Evolutionary conservation across 2,329 filamentous ascomycete species (phyloP), one percentile per base, ranked within the genome.

Genomic region (Fusarium equiseti): DNA sequence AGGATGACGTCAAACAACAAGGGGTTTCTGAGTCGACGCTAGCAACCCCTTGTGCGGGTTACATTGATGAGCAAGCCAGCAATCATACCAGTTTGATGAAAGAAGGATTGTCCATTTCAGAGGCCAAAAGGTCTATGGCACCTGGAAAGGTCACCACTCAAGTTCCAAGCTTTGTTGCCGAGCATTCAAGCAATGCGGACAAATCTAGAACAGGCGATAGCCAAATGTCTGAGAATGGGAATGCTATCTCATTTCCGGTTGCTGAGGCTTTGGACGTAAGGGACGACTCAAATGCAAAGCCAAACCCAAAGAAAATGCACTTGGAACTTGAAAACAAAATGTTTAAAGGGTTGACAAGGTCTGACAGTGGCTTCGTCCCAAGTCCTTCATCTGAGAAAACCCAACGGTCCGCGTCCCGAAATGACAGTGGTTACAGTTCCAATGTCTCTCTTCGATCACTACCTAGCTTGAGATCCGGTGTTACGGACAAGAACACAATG

Each of bases 381-480:
- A 85, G 82, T 56, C 83, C 83, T 7, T 80, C 80, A 2, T 83
- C 82, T 6, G 81, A 83, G 52, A 77, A 71, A 16, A 81, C 82
- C 2, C 79, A 79, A 18, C 84, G 82, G 58, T 77, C 84, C 8
- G 78, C 88, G n/a, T 83, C 84, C 32, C 89, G 89, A 66, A 84
- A 86, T 42, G 88, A 90, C 72, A 90, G 87, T 27, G 88, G 88
- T 18, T 90, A 90, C 72, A 87, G 87, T 72, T 90, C 88, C 10
- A 89, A 86, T 71, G 80, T 87, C 7, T 90, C 88, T 15, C 76
- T 89, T 20, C 83, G 85, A 42, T 89, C 88, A 1, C 82, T 86
- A n/a, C 77, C 76, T 27, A 80, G 77, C 56, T 79, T 74, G 50
- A 74, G 65, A 48, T 72, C 73, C 26, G 64, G 66, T 16, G 66